phyloP scores from a whole-genome alignment of 805 yeast species.

The fission yeast (Schizosaccharomyces pombe) region ASM294v3 CU329670.1:3128001-3128500 shows the following conservation, averaged over 20 bases:
- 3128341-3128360: constrained; percentile 66
- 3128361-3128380: constrained; percentile 75
- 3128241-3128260: constrained; percentile 93
- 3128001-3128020: constrained; percentile 63
- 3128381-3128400: constrained; percentile 76
- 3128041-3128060: constrained; percentile 67
- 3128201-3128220: constrained; percentile 73
- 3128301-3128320: constrained; percentile 72
- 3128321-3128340: constrained; percentile 22
- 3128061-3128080: constrained; percentile 94
- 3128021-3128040: constrained; percentile 30
- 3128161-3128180: constrained; percentile 55
- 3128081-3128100: constrained; percentile 91
- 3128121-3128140: constrained; percentile 90
- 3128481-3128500: constrained; percentile 33
- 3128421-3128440: constrained; percentile 38
- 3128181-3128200: constrained; percentile 75
- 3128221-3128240: constrained; percentile 92
- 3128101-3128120: constrained; percentile 84
- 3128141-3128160: constrained; percentile 37
- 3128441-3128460: constrained; percentile 8
- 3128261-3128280: constrained; percentile 63
- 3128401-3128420: constrained; percentile 83
- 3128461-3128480: constrained; percentile 15
- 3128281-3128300: constrained; percentile 27